Evolutionary conservation across 805 yeast species (phyloP).

Genomic region (Teunomyces barrocoloradensis): DNA sequence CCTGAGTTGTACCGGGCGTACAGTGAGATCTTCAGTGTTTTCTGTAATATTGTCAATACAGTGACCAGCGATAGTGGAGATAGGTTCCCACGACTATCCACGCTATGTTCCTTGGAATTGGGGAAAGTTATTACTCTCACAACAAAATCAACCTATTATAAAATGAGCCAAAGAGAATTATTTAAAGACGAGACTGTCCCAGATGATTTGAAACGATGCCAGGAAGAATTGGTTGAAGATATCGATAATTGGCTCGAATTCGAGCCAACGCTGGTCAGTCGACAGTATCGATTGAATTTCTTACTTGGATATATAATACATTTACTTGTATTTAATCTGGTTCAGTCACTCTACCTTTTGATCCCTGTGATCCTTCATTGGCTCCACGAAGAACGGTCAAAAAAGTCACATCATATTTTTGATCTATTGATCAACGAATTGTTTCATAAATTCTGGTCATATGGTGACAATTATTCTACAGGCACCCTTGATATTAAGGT

Average conservation of each 20-base stretch:
- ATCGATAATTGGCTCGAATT: slow-evolving; percentile 37
- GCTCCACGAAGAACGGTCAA: slow-evolving; percentile 27
- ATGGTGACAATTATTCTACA: slow-evolving; percentile 9
- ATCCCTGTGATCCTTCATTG: slow-evolving; percentile 38
- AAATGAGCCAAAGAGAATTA: slow-evolving; percentile 26
- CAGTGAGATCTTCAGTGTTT: slow-evolving; percentile 29
- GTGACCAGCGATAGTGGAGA: slow-evolving; percentile 3
- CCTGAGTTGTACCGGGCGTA: slow-evolving; percentile 28
- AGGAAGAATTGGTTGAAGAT: slow-evolving; percentile 27
- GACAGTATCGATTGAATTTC: slow-evolving; percentile 20
- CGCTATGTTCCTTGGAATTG: slow-evolving; percentile 23
- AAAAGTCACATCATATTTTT: neutral
- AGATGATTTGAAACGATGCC: slow-evolving; percentile 16
- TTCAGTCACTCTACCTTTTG: slow-evolving; percentile 25
- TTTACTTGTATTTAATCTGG: slow-evolving; percentile 34
- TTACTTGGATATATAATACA: slow-evolving; percentile 35
- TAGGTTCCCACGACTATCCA: slow-evolving; percentile 14
- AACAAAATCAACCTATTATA: slow-evolving; percentile 32
- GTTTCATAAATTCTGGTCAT: slow-evolving; percentile 25
- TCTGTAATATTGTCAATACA: slow-evolving; percentile 24
- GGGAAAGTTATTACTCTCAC: slow-evolving; percentile 36
- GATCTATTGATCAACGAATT: slow-evolving; percentile 8
- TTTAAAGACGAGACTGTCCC: slow-evolving; percentile 28
- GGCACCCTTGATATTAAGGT: slow-evolving; percentile 12
- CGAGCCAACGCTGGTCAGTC: slow-evolving; percentile 27